phyloP scores from a whole-genome alignment of 2,329 filamentous ascomycete genomes.

The Colletotrichum cereale region DNA sequence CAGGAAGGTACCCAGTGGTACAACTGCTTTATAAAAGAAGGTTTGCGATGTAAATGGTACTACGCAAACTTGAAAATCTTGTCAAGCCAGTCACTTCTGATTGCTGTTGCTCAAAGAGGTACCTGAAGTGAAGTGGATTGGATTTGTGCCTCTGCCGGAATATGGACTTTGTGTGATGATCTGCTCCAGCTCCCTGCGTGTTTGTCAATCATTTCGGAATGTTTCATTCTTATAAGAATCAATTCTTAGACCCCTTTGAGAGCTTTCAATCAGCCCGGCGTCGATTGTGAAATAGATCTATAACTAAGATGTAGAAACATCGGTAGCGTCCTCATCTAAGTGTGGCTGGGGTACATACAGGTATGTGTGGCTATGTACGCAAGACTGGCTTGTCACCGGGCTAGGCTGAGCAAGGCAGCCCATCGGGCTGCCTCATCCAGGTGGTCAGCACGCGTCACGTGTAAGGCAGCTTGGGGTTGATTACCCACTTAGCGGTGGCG shows the following conservation, averaged over 20 bases:
- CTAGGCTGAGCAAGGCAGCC: not conserved
- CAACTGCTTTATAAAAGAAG: slow-evolving; percentile 10
- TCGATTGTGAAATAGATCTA: not conserved
- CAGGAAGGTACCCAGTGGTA: not conserved
- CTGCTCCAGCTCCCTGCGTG: not conserved
- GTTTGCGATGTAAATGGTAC: not conserved
- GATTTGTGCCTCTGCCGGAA: not conserved
- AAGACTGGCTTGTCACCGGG: not conserved
- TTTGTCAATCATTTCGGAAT: not conserved
- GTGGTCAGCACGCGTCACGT: not conserved
- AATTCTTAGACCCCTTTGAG: not conserved
- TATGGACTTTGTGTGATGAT: not conserved
- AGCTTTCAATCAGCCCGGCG: not conserved
- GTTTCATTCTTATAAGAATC: not conserved
- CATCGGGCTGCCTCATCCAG: not conserved
- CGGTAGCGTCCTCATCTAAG: not conserved
- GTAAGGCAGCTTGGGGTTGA: not conserved
- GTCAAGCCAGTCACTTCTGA: not conserved
- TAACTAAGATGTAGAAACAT: not conserved
- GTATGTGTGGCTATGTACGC: not conserved
- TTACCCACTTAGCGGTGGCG: not conserved
- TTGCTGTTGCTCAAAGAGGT: not conserved
- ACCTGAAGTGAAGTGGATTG: not conserved
- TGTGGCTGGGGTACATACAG: not conserved
- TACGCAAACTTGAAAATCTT: not conserved